Percentiles rank a stretch among this genome's conserved stretches.
phyloP scores from a whole-genome alignment of 805 yeast genomes.

The Lachancea lanzarotensis region DNA sequence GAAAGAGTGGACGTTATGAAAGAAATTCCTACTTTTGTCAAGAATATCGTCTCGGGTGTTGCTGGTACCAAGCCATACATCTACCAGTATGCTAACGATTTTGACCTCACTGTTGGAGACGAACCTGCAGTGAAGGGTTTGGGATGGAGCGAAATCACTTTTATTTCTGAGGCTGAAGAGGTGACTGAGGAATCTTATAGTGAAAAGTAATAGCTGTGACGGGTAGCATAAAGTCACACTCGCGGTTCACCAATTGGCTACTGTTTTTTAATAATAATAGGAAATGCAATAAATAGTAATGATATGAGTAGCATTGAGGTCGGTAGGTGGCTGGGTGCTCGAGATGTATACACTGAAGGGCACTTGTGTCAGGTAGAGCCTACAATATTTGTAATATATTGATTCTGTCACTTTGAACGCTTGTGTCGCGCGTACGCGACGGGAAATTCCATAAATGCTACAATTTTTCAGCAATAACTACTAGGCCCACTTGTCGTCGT shows the following conservation, averaged over 20 bases:
- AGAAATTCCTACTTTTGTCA: constrained; percentile 90
- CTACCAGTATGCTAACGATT: constrained; percentile 72
- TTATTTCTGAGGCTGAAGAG: constrained; percentile 29
- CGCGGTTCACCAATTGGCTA: neutral
- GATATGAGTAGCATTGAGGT: neutral
- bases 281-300: constrained; percentile 2
- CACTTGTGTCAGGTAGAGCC: neutral
- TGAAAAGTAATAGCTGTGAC: constrained; percentile 10
- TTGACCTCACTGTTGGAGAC: constrained; percentile 20
- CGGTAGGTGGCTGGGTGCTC: no score
- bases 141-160: constrained; percentile 32
- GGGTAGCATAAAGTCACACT: neutral
- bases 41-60: constrained; percentile 86
- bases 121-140: constrained; percentile 22
- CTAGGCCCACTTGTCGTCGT: no score
- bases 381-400: no score
- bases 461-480: no score
- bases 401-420: neutral
- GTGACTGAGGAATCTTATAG: constrained; percentile 23
- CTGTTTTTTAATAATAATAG: constrained; percentile 3
- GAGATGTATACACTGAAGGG: no score
- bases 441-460: no score
- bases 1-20: constrained; percentile 98
- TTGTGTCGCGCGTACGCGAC: neutral
- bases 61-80: constrained; percentile 97